Conservation (phyloP, 2,329 filamentous ascomycete species). For the Colletotrichum sp. region DNA sequence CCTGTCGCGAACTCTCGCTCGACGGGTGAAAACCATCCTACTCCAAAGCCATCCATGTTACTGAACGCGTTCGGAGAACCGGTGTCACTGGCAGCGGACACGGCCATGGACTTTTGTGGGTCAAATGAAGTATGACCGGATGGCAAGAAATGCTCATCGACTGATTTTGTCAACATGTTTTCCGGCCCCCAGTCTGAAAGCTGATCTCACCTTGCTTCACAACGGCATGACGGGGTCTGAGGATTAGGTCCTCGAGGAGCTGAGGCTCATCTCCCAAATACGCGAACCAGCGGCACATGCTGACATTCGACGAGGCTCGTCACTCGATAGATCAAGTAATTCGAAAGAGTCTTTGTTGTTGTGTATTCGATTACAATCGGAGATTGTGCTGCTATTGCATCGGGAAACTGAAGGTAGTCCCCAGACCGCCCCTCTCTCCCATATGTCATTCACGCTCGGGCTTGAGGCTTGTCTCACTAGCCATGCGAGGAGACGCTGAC, state of each 20-base stretch:
- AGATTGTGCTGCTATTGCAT: neutral
- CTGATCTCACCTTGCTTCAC: conserved; percentile 4
- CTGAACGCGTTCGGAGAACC: conserved; percentile 7
- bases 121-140: neutral
- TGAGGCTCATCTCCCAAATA: conserved; percentile 13
- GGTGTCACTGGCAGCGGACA: neutral
- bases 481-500: neutral
- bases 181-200: no score
- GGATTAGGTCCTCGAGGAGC: conserved; percentile 8
- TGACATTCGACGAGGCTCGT: neutral
- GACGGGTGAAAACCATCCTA: neutral
- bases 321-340: accelerated
- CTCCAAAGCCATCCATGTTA: conserved; percentile 15
- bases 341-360: accelerated
- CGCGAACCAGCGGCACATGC: conserved; percentile 11
- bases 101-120: neutral
- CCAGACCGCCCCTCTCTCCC: neutral
- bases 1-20: conserved; percentile 3
- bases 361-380: neutral
- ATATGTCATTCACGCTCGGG: neutral
- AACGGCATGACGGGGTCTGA: conserved; percentile 8
- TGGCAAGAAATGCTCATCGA: conserved; percentile 13
- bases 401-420: accelerated
- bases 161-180: neutral
- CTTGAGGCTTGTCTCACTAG: neutral